These are phyloP conservation scores for Sugiyamaella grinbergsii DNA, from an alignment of 1,139 yeast species.

Conservation along the genomic window DNA sequence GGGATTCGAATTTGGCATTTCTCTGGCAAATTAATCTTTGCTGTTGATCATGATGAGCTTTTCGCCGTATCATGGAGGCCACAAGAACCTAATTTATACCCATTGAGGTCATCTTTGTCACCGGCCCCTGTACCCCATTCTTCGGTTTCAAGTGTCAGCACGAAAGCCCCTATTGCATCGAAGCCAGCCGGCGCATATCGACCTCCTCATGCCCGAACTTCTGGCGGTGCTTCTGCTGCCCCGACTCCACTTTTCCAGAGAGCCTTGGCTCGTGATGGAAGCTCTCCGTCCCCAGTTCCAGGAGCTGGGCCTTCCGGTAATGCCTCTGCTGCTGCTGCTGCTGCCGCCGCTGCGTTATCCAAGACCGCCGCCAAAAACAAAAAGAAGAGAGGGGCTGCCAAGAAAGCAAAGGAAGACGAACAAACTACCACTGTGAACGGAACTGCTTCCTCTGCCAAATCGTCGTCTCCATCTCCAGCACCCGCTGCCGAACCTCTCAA, in stretches of 20 bases:
- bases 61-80: slow-evolving; percentile 86
- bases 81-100: slow-evolving; percentile 59
- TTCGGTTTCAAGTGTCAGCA: slow-evolving; percentile 45
- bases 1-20: slow-evolving; percentile 94
- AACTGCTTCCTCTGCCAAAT: slow-evolving; percentile 19
- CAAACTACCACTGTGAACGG: slow-evolving; percentile 29
- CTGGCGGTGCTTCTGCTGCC: slow-evolving; percentile 37
- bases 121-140: slow-evolving; percentile 70
- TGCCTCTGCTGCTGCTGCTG: slow-evolving; percentile 43
- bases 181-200: slow-evolving; percentile 86
- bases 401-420: slow-evolving; percentile 48
- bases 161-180: slow-evolving; percentile 40
- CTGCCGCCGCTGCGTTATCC: slow-evolving; percentile 43
- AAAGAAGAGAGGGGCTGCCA: slow-evolving; percentile 70
- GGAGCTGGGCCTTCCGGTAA: slow-evolving; percentile 42
- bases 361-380: slow-evolving; percentile 74
- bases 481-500: slow-evolving; percentile 24
- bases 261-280: slow-evolving; percentile 32
- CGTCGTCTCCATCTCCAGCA: slow-evolving; percentile 33
- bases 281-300: slow-evolving; percentile 39
- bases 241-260: slow-evolving; percentile 42
- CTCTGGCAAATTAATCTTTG: slow-evolving; percentile 75
- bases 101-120: slow-evolving; percentile 52
- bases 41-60: slow-evolving; percentile 79
- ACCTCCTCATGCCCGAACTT: slow-evolving; percentile 86